phyloP scores from a whole-genome alignment of 495 filamentous ascomycete species.

The Annulohypoxylon bovei region DNA sequence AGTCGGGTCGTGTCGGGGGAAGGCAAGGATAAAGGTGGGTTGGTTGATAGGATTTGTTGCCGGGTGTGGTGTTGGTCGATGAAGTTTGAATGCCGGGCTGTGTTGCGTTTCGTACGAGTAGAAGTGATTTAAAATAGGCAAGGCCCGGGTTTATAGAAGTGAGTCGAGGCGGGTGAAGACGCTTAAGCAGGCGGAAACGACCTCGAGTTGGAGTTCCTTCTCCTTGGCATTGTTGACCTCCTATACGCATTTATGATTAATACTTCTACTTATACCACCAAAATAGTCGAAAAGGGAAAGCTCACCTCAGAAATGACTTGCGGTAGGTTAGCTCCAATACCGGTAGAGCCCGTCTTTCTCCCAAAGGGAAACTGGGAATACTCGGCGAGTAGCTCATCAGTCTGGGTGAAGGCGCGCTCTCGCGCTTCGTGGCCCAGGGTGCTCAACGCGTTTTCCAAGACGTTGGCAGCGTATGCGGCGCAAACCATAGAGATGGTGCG shows the following conservation, averaged over 20 bases:
- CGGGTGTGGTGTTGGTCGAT: not conserved
- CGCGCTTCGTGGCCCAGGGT: slow-evolving; percentile 93
- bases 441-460: slow-evolving; percentile 94
- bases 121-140: not conserved
- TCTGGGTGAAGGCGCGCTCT: slow-evolving; percentile 94
- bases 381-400: slow-evolving; percentile 93
- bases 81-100: slow-evolving; percentile 21
- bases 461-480: slow-evolving; percentile 97
- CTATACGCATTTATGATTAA: slow-evolving; percentile 33
- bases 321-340: slow-evolving; percentile 93
- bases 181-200: slow-evolving; percentile 93
- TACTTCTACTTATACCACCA: not conserved
- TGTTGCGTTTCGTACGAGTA: slow-evolving; percentile 27
- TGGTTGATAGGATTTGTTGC: not conserved
- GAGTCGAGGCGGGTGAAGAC: slow-evolving; percentile 98
- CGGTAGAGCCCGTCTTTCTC: slow-evolving; percentile 76
- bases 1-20: slow-evolving; percentile 10
- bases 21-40: slow-evolving; percentile 6
- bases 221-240: slow-evolving; percentile 87
- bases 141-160: slow-evolving; percentile 68
- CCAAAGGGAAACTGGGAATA: slow-evolving; percentile 98
- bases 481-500: slow-evolving; percentile 96
- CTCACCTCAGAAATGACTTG: slow-evolving; percentile 79
- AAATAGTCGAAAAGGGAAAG: not conserved
- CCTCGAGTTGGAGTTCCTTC: slow-evolving; percentile 95